These are phyloP conservation scores for Corniculantispora saksenae DNA, from an alignment of 2,329 filamentous ascomycete species.

Conservation along the genomic window DNA sequence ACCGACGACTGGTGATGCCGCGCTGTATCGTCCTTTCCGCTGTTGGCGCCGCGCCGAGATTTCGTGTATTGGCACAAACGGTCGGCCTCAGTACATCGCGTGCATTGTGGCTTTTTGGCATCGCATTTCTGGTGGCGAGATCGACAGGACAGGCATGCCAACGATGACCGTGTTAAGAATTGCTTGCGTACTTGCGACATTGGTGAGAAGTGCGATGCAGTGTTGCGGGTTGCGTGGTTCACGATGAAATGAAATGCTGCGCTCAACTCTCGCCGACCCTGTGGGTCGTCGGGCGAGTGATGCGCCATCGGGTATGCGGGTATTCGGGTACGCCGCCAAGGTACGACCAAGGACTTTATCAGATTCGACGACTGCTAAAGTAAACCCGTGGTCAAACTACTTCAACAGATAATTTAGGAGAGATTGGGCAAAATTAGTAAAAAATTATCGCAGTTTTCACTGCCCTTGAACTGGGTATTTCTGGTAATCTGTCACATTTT, in stretches of 20 bases:
- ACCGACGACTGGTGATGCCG: background rate
- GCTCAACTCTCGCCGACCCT: background rate
- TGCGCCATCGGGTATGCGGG: slow-evolving; percentile 19
- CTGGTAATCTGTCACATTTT: no score
- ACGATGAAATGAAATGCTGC: background rate
- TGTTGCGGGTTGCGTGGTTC: slow-evolving; percentile 5
- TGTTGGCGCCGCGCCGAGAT: slow-evolving; percentile 46
- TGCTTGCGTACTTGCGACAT: slow-evolving; percentile 17
- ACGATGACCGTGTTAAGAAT: slow-evolving; percentile 30
- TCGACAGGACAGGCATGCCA: slow-evolving; percentile 54
- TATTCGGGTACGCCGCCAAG: slow-evolving; percentile 18
- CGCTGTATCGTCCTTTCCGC: background rate
- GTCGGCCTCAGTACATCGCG: slow-evolving; percentile 43
- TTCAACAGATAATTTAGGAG: no score
- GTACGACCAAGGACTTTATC: background rate
- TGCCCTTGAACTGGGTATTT: no score
- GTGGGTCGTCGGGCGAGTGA: slow-evolving; percentile 12
- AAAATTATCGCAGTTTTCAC: no score
- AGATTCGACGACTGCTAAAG: background rate
- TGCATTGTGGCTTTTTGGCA: slow-evolving; percentile 48
- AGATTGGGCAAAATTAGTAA: no score
- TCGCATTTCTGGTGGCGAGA: slow-evolving; percentile 55
- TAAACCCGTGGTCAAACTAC: no score
- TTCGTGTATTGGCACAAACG: slow-evolving; percentile 52
- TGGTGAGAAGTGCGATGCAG: background rate